Conservation (phyloP, 495 filamentous ascomycete genomes). For the Aspergillus carlsbadensis region DNA sequence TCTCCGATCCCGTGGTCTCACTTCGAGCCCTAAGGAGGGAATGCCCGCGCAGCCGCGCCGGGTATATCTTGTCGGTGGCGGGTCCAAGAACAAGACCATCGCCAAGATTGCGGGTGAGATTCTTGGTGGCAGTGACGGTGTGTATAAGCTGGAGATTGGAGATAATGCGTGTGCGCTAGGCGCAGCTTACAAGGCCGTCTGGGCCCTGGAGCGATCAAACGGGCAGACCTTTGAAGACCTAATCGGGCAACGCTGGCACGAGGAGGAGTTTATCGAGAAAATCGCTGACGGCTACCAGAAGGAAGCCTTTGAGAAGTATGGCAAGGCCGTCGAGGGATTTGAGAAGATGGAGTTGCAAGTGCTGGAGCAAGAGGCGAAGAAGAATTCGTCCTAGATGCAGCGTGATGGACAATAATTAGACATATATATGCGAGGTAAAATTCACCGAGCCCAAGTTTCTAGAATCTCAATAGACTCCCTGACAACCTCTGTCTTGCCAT, state of each 20-base stretch:
- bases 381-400: not conserved
- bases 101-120: conserved; percentile 78
- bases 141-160: conserved; percentile 91
- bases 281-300: conserved; percentile 78
- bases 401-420: too few relatives aligned
- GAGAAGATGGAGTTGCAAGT: conserved; percentile 72
- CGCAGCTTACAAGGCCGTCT: conserved; percentile 95
- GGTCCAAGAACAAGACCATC: conserved; percentile 83
- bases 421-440: too few relatives aligned
- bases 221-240: conserved; percentile 85
- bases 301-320: conserved; percentile 74
- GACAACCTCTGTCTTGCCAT: too few relatives aligned
- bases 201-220: conserved; percentile 70
- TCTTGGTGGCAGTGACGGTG: conserved; percentile 82
- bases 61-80: conserved; percentile 92
- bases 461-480: too few relatives aligned
- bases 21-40: conserved; percentile 50
- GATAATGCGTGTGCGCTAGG: conserved; percentile 94
- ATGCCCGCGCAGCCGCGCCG: conserved; percentile 83
- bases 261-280: conserved; percentile 76
- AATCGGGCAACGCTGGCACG: conserved; percentile 78
- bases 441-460: too few relatives aligned
- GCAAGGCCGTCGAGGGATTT: conserved; percentile 72
- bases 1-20: conserved; percentile 74
- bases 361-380: conserved; percentile 40